phyloP scores from a whole-genome alignment of 2,329 filamentous ascomycete species.

The Microsporum audouinii region DNA sequence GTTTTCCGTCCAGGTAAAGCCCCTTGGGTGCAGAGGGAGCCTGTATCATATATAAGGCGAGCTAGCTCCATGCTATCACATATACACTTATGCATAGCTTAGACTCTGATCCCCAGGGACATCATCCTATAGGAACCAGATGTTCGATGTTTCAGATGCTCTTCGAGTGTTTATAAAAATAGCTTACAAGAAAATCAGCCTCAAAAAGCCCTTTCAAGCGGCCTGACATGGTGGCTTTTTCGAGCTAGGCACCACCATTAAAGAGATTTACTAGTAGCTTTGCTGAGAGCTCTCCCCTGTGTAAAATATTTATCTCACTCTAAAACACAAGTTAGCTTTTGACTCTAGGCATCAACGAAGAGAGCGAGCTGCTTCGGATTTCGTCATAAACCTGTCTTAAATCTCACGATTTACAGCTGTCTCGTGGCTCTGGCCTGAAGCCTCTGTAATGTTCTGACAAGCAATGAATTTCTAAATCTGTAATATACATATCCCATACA shows the following conservation, averaged over 20 bases:
- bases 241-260: not conserved
- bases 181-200: not conserved
- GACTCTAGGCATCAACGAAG: not conserved
- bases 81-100: not conserved
- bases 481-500: slow-evolving; percentile 5
- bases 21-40: not conserved
- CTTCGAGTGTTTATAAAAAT: not conserved
- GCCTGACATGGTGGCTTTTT: not conserved
- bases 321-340: not conserved
- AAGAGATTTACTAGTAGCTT: not conserved
- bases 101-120: not conserved
- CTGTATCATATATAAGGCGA: not conserved
- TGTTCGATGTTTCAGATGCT: slow-evolving; percentile 1
- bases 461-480: not conserved
- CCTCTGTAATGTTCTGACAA: not conserved
- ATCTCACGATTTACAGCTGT: not conserved
- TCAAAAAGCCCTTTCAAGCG: not conserved
- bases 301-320: not conserved
- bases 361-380: not conserved
- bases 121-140: not conserved
- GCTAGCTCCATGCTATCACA: not conserved
- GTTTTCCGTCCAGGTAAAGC: not conserved
- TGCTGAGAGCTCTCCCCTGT: not conserved
- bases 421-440: not conserved
- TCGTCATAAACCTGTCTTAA: not conserved